These are phyloP conservation scores for Salinomyces thailandicus DNA, from an alignment of 2,329 filamentous ascomycete genomes.

Conservation along the genomic window DNA sequence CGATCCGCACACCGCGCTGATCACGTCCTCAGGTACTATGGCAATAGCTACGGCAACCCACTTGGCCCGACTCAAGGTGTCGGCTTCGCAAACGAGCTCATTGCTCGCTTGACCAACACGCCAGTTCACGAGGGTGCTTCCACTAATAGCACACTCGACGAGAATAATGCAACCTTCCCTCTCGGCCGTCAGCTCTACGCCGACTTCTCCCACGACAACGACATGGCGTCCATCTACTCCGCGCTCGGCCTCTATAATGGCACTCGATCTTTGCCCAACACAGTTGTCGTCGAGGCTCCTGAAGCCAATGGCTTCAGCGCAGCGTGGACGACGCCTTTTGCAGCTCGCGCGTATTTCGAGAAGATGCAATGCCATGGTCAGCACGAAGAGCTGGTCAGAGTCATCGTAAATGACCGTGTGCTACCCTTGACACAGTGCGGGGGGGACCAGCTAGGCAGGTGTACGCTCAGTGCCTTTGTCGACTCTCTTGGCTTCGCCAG, in stretches of 20 bases:
- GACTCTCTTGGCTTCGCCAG: slow-evolving; percentile 64
- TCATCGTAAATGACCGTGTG: slow-evolving; percentile 77
- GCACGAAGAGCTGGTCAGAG: slow-evolving; percentile 61
- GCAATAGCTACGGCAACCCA: slow-evolving; percentile 63
- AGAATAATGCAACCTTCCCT: slow-evolving; percentile 59
- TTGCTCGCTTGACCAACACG: slow-evolving; percentile 62
- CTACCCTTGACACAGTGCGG: slow-evolving; percentile 60
- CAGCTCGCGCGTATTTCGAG: slow-evolving; percentile 71
- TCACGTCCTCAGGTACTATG: slow-evolving; percentile 67
- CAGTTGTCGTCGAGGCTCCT: slow-evolving; percentile 38
- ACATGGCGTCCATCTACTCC: slow-evolving; percentile 65
- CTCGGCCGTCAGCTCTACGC: slow-evolving; percentile 60
- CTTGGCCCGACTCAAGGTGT: slow-evolving; percentile 78
- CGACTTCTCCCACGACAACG: slow-evolving; percentile 88
- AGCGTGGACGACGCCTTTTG: slow-evolving; percentile 74
- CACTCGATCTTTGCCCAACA: slow-evolving; percentile 41
- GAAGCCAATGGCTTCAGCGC: slow-evolving; percentile 60
- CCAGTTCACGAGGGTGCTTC: slow-evolving; percentile 63
- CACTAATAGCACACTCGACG: slow-evolving; percentile 69
- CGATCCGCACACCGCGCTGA: neutral
- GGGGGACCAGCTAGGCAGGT: slow-evolving; percentile 60
- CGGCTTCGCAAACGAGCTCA: slow-evolving; percentile 77
- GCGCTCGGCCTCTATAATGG: slow-evolving; percentile 69
- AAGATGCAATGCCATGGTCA: slow-evolving; percentile 59
- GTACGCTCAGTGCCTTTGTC: slow-evolving; percentile 59